A percentile compares a stretch with the other conserved stretches of the same genome.
These are phyloP conservation scores for Aspergillus clavatus DNA, from an alignment of 2,329 filamentous ascomycete species.

Conservation along the genomic window DNA sequence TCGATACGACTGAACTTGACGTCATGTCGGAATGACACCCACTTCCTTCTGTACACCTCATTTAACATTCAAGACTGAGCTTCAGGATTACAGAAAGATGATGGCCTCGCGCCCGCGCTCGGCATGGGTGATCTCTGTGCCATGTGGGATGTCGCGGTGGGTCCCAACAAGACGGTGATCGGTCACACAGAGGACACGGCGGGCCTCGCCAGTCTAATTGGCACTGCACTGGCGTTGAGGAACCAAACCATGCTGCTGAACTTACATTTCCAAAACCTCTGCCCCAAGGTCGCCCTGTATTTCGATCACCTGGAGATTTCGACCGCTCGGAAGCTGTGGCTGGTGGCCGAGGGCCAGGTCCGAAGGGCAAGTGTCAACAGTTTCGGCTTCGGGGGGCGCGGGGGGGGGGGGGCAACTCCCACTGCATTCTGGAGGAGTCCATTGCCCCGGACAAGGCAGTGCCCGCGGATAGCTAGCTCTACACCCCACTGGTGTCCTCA, in stretches of 20 bases:
- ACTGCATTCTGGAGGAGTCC: not conserved
- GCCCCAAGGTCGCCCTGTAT: slow-evolving; percentile 6
- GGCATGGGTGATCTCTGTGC: too few species aligned
- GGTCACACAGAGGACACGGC: slow-evolving; percentile 15
- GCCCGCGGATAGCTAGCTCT: too few species aligned
- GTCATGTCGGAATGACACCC: too few species aligned
- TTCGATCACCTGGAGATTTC: not conserved
- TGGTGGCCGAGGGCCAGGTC: not conserved
- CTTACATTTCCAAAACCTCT: slow-evolving; percentile 20
- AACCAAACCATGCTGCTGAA: slow-evolving; percentile 22
- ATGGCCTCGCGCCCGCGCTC: too few species aligned
- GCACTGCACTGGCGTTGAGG: slow-evolving; percentile 21
- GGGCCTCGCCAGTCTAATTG: slow-evolving; percentile 22
- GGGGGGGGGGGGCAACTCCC: not conserved
- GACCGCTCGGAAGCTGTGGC: not conserved
- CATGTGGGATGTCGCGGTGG: too few species aligned
- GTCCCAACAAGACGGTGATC: slow-evolving; percentile 12
- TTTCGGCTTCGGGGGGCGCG: not conserved
- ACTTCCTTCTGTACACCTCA: too few species aligned
- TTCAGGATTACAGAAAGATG: too few species aligned
- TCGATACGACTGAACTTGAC: too few species aligned
- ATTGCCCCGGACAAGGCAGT: too few species aligned
- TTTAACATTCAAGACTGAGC: too few species aligned
- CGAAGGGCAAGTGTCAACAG: not conserved
- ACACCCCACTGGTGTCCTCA: too few species aligned